phyloP scores from a whole-genome alignment of 169 alveolate species.

The Plasmodium berghei region DNA sequence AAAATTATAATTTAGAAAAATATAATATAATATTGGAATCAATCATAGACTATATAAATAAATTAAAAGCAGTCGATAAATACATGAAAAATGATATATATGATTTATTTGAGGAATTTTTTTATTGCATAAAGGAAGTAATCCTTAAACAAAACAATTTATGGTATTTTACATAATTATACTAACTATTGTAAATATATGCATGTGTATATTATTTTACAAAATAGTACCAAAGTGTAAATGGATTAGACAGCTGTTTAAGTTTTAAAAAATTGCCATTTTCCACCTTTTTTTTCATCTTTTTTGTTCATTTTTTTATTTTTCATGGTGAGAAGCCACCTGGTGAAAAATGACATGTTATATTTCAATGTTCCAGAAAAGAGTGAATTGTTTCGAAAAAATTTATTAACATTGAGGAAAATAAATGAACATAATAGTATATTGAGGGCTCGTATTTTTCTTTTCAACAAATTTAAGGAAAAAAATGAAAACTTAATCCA shows the following conservation, averaged over 20 bases:
- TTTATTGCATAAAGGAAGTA: conserved; percentile 50
- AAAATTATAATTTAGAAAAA: conserved; percentile 26
- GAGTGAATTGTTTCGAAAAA: conserved; percentile 20
- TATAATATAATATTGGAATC: conserved; percentile 15
- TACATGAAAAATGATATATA: conserved; percentile 31
- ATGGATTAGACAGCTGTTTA: not conserved
- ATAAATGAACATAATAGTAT: conserved; percentile 61
- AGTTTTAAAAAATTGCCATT: too few species aligned
- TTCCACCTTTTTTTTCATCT: too few species aligned
- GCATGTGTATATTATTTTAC: not conserved
- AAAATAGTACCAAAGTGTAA: not conserved
- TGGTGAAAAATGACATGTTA: conserved; percentile 60
- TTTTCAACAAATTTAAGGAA: conserved; percentile 48
- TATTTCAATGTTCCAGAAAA: conserved; percentile 34
- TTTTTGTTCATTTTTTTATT: too few species aligned
- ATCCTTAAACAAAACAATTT: conserved; percentile 38
- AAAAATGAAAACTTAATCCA: conserved; percentile 67
- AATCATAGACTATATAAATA: conserved; percentile 39
- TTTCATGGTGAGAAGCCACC: conserved; percentile 2
- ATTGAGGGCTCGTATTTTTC: conserved; percentile 38
- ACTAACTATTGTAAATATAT: not conserved
- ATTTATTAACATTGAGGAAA: conserved; percentile 36
- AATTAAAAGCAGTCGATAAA: conserved; percentile 31
- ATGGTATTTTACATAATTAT: conserved; percentile 18
- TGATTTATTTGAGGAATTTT: conserved; percentile 24